phyloP scores from a whole-genome alignment of 306 rosid species.

The Cucumis hystrix region DNA sequence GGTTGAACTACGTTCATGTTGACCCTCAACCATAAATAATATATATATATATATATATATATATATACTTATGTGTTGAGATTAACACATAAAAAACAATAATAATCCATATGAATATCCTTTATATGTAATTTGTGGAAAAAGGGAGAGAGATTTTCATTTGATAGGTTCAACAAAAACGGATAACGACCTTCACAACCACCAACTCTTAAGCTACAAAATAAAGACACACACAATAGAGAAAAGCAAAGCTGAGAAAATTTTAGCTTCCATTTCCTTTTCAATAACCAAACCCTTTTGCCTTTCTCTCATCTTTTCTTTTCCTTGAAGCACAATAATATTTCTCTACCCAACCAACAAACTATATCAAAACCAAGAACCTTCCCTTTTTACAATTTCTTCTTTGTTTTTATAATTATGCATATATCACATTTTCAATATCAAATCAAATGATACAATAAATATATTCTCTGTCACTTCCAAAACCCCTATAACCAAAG shows the following conservation, averaged over 20 bases:
- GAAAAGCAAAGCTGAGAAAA: neutral
- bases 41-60: no score
- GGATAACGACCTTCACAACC: conserved; percentile 30
- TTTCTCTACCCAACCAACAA: conserved; percentile 1
- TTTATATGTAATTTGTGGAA: neutral
- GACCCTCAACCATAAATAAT: no score
- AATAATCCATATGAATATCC: neutral
- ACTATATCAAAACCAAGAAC: conserved; percentile 16
- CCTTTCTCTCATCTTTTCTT: conserved; percentile 29
- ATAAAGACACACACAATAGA: neutral
- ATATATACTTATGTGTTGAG: no score
- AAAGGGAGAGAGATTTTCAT: neutral
- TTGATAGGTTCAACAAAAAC: neutral
- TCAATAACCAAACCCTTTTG: conserved; percentile 55
- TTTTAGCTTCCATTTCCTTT: conserved; percentile 46
- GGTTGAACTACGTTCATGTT: no score
- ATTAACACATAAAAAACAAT: no score
- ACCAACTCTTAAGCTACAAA: conserved; percentile 12
- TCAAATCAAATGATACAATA: conserved; percentile 7
- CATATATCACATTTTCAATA: neutral
- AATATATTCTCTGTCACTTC: conserved; percentile 18
- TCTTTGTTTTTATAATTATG: conserved; percentile 9
- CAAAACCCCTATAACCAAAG: neutral
- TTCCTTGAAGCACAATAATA: conserved; percentile 51
- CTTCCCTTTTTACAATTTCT: conserved; percentile 43